Percentiles rank a stretch among this genome's conserved stretches.
phyloP scores from a whole-genome alignment of 2,329 filamentous ascomycete genomes.

The Colletotrichum phormii region DNA sequence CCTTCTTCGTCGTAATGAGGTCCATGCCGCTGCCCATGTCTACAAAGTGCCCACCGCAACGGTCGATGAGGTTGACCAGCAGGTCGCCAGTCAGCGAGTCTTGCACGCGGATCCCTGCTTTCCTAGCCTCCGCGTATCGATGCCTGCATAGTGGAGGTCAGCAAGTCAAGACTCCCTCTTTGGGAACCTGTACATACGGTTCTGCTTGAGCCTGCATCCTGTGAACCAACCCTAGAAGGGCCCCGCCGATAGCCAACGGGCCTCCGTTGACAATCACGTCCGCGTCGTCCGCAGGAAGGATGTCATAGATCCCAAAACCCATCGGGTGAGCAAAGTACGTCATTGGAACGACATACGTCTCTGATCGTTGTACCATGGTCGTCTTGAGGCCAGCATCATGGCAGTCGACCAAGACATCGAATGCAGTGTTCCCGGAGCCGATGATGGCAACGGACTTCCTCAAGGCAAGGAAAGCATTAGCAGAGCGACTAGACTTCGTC shows the following conservation, averaged over 20 bases:
- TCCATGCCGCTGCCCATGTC: conserved; percentile 48
- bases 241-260: conserved; percentile 25
- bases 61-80: conserved; percentile 42
- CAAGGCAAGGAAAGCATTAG: not conserved
- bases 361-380: conserved; percentile 50
- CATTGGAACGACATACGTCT: conserved; percentile 49
- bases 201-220: conserved; percentile 14
- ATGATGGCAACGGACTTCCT: conserved; percentile 46
- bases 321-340: conserved; percentile 43
- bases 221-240: conserved; percentile 17
- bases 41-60: conserved; percentile 49
- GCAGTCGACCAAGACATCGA: conserved; percentile 52
- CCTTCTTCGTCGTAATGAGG: conserved; percentile 45
- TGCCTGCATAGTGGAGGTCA: not conserved
- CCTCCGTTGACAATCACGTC: conserved; percentile 39
- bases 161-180: too few species aligned
- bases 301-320: conserved; percentile 47
- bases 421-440: conserved; percentile 56
- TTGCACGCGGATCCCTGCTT: conserved; percentile 18
- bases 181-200: conserved; percentile 31
- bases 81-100: conserved; percentile 33
- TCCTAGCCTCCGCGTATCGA: conserved; percentile 14
- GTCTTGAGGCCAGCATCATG: conserved; percentile 44
- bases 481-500: too few species aligned
- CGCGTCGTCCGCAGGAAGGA: conserved; percentile 33